Base-by-base conservation (phyloP, 345 rosid species). In the Hibiscus syriacus region DNA sequence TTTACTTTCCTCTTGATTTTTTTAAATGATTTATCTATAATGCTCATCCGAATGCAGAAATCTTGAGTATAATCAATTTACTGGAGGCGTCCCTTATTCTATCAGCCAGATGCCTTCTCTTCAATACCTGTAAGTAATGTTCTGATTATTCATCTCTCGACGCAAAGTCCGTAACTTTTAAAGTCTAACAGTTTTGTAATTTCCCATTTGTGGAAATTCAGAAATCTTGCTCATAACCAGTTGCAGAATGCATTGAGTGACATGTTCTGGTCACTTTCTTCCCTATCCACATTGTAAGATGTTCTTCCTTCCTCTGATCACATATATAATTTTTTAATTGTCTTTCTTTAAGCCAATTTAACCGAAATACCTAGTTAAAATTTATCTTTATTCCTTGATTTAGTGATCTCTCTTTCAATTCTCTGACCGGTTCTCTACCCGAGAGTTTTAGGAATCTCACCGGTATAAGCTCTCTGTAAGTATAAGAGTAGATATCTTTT, bases 401-500 rank as follows among this genome's bases (percentile, higher is more conserved):
- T 84, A 95, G 99, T 88, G 99, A 95, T 76, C 69, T 95, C 61
- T 95, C 99, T 77, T 88, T 49, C 80, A 92, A 91, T 80, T 45
- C 72, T 45, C 61, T 95, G 27, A 29, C 90, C 0, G 93, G 98
- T 57, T 77, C 76, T 64, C 90, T 95, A 58, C 99, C 99, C n/a
- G 69, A 55, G 76, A 82, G 86, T 67, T 71, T 87, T 64, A 75
- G 78, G 77, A 80, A 69, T 73, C 98, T 95, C 66, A 78, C 98
- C 29, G 81, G 90, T 81, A 65, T 81, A 22, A 82, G 36, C 25
- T 66, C 89, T 23, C 74, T 95, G 99, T 95, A 82, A 88, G 90
- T 60, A 62, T 48, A 53, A 49, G 20, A 72, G 70, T 63, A 53
- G 32, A 60, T 60, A 56, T 48, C 22, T 70, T 63, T 20, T 70